Conservation (phyloP, 495 filamentous ascomycete genomes). For the Polyplosphaeria fusca region DNA sequence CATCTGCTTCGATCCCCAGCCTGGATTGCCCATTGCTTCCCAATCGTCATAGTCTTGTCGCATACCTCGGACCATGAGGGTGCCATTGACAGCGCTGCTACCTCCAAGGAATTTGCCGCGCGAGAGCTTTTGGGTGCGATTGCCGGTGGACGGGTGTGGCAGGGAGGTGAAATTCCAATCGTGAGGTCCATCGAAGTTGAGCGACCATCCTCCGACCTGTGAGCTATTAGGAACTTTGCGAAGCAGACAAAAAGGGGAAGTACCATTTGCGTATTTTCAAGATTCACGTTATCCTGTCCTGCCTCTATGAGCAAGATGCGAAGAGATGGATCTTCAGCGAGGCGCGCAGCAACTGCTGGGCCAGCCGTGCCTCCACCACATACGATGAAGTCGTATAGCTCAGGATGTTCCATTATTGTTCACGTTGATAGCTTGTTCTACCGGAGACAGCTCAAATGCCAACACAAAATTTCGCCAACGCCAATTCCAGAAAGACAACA, state of each 20-base stretch:
- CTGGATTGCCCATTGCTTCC: conserved; percentile 38
- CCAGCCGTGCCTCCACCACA: conserved; percentile 60
- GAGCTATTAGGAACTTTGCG: conserved; percentile 47
- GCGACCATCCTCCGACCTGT: conserved; percentile 26
- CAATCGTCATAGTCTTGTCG: conserved; percentile 44
- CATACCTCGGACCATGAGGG: conserved; percentile 42
- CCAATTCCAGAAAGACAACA: no score
- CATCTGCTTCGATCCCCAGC: conserved; percentile 45
- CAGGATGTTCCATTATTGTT: not conserved
- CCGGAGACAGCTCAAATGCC: no score
- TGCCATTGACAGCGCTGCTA: conserved; percentile 51
- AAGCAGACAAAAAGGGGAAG: conserved; percentile 41
- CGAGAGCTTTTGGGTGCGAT: conserved; percentile 59
- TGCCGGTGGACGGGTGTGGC: conserved; percentile 52
- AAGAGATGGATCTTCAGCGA: conserved; percentile 54
- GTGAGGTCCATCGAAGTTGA: not conserved
- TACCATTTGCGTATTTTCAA: conserved; percentile 19
- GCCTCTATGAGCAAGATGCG: conserved; percentile 57
- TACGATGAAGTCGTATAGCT: conserved; percentile 48
- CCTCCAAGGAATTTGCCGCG: conserved; percentile 56
- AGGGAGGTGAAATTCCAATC: conserved; percentile 42
- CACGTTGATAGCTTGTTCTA: no score
- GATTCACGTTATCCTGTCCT: conserved; percentile 34
- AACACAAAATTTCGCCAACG: no score
- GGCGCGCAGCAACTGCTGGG: conserved; percentile 54